Evolutionary conservation across 2,329 filamentous ascomycete genomes (phyloP).

Genomic region (Botryotinia convoluta): DNA sequence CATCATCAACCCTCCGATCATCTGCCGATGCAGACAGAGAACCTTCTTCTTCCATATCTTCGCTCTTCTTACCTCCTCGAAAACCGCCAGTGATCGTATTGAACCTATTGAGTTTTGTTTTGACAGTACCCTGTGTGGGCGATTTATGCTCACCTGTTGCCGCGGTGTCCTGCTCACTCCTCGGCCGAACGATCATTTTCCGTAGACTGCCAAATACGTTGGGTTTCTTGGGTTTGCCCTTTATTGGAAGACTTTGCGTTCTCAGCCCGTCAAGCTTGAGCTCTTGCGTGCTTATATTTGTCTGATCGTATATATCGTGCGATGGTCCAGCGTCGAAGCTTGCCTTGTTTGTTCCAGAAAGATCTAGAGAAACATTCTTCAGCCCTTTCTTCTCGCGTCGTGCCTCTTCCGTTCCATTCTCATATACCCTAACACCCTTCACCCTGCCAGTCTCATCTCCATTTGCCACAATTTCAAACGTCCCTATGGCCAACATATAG

Average conservation of each 20-base stretch:
- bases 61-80: neutral
- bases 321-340: neutral
- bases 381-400: neutral
- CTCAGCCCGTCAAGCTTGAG: neutral
- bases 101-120: neutral
- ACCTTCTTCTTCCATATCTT: neutral
- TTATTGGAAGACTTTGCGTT: neutral
- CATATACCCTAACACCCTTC: neutral
- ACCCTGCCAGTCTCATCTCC: neutral
- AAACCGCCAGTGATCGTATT: neutral
- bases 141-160: neutral
- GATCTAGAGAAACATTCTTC: neutral
- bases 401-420: neutral
- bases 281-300: neutral
- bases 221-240: neutral
- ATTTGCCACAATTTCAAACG: neutral
- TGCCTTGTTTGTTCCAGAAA: neutral
- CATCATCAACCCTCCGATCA: slow-evolving; percentile 4
- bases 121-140: neutral
- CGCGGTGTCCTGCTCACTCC: slow-evolving; percentile 8
- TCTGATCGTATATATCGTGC: neutral
- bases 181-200: slow-evolving; percentile 3
- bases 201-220: slow-evolving; percentile 2
- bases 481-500: slow-evolving; percentile 4
- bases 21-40: neutral